Conservation (phyloP, 1,139 yeast species). For the Sugiyamaella sp. region DNA sequence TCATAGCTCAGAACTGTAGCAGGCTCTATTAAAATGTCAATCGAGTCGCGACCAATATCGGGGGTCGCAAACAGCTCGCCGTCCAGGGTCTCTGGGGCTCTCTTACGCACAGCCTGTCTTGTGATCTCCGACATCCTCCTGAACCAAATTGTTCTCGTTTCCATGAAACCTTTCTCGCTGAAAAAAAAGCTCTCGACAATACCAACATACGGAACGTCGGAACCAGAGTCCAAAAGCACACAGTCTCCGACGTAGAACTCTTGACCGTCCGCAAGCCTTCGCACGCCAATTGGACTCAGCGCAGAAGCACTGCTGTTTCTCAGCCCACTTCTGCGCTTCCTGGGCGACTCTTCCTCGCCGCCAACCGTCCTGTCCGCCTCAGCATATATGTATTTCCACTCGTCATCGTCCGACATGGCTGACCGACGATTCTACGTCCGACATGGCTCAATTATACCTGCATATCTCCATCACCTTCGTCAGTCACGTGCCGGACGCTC, state of each 20-base stretch:
- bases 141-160: slow-evolving; percentile 31
- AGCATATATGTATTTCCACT: slow-evolving; percentile 11
- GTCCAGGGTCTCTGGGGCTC: slow-evolving; percentile 13
- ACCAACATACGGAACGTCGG: slow-evolving; percentile 30
- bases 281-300: slow-evolving; percentile 26
- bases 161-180: slow-evolving; percentile 27
- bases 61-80: slow-evolving; percentile 30
- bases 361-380: neutral
- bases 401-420: slow-evolving; percentile 10
- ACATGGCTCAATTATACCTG: neutral
- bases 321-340: slow-evolving; percentile 12
- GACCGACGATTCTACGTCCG: too few species aligned
- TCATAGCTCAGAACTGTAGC: slow-evolving; percentile 25
- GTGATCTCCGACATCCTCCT: slow-evolving; percentile 20
- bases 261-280: slow-evolving; percentile 24
- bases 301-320: slow-evolving; percentile 15
- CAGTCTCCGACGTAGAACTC: slow-evolving; percentile 31
- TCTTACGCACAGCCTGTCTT: slow-evolving; percentile 20
- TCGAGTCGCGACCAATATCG: slow-evolving; percentile 28
- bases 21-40: slow-evolving; percentile 28
- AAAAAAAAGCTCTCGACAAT: slow-evolving; percentile 29
- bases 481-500: neutral
- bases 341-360: slow-evolving; percentile 4
- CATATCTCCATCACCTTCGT: neutral
- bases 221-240: slow-evolving; percentile 28